phyloP scores from a whole-genome alignment of 306 rosid species.

The Canavalia ensiformis region DNA sequence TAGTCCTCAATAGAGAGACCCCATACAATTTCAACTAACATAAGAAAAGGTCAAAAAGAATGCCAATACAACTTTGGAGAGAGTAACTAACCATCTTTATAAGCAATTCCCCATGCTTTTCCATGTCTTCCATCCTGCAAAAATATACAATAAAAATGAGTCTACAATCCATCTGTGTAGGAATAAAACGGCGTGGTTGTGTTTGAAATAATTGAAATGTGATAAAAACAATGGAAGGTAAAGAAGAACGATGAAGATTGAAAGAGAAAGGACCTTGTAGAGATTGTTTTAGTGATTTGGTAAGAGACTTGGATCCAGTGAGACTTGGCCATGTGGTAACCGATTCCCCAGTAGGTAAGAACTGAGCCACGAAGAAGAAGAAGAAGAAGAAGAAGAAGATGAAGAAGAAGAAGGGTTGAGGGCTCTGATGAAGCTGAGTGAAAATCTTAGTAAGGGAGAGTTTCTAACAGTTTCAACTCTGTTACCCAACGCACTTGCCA shows the following conservation, averaged over 20 bases:
- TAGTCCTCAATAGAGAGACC: background rate
- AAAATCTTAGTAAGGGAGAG: constrained; percentile 53
- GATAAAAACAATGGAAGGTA: background rate
- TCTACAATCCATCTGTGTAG: background rate
- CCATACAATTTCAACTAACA: background rate
- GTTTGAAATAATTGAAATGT: background rate
- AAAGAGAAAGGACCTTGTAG: constrained; percentile 67
- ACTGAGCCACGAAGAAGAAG: constrained; percentile 90
- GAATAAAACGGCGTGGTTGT: background rate
- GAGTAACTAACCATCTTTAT: constrained; percentile 82
- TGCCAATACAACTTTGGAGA: background rate
- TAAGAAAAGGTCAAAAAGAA: background rate
- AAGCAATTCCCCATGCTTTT: constrained; percentile 95
- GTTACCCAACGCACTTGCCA: constrained; percentile 65
- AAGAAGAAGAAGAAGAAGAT: constrained; percentile 44
- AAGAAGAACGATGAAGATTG: background rate
- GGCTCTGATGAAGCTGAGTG: constrained; percentile 65
- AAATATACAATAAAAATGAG: background rate
- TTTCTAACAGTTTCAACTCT: constrained; percentile 54
- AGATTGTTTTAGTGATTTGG: constrained; percentile 89
- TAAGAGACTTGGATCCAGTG: constrained; percentile 91
- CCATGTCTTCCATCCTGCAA: constrained; percentile 93
- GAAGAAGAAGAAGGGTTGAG: constrained; percentile 56
- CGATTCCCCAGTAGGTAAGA: constrained; percentile 93
- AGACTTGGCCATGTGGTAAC: constrained; percentile 89